phyloP scores from a whole-genome alignment of 176 grass and related monocot genomes.

The Carex cristatella region DNA sequence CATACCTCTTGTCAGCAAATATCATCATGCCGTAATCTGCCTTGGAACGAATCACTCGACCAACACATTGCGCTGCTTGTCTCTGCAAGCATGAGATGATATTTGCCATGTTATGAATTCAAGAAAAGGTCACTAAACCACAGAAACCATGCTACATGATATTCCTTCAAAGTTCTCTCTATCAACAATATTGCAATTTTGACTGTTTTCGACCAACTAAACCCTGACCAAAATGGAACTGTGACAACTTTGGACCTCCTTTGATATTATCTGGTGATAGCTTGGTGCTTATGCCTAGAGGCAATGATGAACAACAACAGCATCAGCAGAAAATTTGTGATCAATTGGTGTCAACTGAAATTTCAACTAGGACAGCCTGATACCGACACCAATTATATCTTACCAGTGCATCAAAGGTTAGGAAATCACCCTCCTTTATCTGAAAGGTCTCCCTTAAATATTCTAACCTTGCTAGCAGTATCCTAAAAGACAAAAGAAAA shows the following conservation, averaged over 20 bases:
- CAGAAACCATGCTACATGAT: neutral
- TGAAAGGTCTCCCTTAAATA: conserved; percentile 95
- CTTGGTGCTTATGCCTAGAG: neutral
- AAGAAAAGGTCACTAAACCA: neutral
- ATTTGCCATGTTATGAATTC: neutral
- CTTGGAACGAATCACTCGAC: conserved; percentile 93
- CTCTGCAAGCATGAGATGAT: conserved; percentile 40
- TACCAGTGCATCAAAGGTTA: conserved; percentile 98
- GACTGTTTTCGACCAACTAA: neutral
- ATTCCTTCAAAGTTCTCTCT: neutral
- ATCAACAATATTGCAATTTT: neutral
- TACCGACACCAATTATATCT: neutral
- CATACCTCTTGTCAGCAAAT: conserved; percentile 94
- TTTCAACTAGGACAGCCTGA: neutral
- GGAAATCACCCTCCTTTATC: conserved; percentile 94
- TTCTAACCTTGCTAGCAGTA: conserved; percentile 95
- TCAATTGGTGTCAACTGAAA: neutral
- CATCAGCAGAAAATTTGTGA: neutral
- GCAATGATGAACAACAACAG: neutral
- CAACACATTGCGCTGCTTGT: conserved; percentile 97
- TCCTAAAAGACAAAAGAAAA: conserved; percentile 39
- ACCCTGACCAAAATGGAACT: neutral
- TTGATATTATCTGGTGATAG: neutral
- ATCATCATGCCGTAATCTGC: conserved; percentile 99
- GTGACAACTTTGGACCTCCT: neutral